A percentile compares a stretch with the other conserved stretches of the same genome.
Evolutionary conservation across 2,329 filamentous ascomycete species (phyloP).

Genomic region (Dendryphion nanum): DNA sequence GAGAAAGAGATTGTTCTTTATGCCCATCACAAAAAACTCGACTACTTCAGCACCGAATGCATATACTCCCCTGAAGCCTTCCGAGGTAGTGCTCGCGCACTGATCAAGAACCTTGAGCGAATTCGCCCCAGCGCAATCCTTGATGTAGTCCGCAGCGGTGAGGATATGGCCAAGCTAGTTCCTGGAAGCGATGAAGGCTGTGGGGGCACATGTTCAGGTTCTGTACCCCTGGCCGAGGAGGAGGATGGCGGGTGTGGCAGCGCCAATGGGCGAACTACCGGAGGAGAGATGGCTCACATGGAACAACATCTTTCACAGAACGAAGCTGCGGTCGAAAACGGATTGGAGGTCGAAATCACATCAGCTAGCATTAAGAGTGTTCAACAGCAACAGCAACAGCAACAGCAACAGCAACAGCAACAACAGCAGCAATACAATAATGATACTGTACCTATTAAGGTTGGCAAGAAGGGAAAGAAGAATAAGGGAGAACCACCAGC

Average conservation of each 20-base stretch:
- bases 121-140: conserved; percentile 91
- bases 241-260: conserved; percentile 74
- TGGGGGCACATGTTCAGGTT: conserved; percentile 29
- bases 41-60: conserved; percentile 98
- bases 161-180: conserved; percentile 92
- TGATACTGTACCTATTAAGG: conserved; percentile 10
- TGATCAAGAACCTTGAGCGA: conserved; percentile 94
- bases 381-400: background rate
- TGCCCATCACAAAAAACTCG: conserved; percentile 91
- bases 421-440: conserved; percentile 33
- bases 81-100: conserved; percentile 80
- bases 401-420: conserved; percentile 6
- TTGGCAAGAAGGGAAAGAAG: conserved; percentile 22
- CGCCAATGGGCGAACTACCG: conserved; percentile 62
- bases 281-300: conserved; percentile 79
- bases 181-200: conserved; percentile 49
- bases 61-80: conserved; percentile 98
- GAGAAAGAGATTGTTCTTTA: conserved; percentile 99
- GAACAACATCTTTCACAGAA: conserved; percentile 69
- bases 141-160: conserved; percentile 90
- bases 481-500: conserved; percentile 13
- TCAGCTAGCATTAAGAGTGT: conserved; percentile 31
- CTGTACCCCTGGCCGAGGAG: conserved; percentile 50
- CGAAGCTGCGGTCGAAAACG: conserved; percentile 55
- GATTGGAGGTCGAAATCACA: conserved; percentile 67